phyloP scores from a whole-genome alignment of 805 yeast species.

The Candida patagonica region DNA sequence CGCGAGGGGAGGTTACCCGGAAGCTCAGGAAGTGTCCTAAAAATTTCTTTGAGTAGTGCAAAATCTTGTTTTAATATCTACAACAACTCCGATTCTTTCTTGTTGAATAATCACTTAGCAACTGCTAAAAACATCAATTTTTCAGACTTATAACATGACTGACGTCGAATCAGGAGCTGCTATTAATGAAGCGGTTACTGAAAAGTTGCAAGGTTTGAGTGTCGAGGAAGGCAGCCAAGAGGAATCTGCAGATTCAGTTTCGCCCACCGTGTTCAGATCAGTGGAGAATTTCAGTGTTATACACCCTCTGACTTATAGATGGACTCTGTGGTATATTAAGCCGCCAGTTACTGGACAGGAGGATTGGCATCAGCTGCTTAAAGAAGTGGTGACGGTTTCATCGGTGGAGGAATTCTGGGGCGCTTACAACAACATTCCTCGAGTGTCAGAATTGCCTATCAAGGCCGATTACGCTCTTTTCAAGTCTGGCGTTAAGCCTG shows the following conservation, averaged over 20 bases:
- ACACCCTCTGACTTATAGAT: constrained; percentile 82
- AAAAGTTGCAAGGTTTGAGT: constrained; percentile 12
- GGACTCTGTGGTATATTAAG: constrained; percentile 98
- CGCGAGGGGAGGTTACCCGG: too few relatives aligned
- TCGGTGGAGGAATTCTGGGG: constrained; percentile 99
- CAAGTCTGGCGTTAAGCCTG: constrained; percentile 90
- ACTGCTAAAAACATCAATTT: too few relatives aligned
- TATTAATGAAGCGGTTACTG: constrained; percentile 20
- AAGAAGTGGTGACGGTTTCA: constrained; percentile 83
- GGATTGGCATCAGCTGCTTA: constrained; percentile 86
- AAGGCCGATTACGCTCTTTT: constrained; percentile 93
- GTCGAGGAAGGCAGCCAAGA: constrained; percentile 3
- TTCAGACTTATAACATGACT: too few relatives aligned
- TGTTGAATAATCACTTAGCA: too few relatives aligned
- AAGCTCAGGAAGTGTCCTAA: too few relatives aligned
- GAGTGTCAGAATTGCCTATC: constrained; percentile 80
- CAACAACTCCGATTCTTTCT: too few relatives aligned
- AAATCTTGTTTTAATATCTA: too few relatives aligned
- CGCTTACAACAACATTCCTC: constrained; percentile 85
- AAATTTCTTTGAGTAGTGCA: too few relatives aligned
- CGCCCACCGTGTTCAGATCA: constrained; percentile 17
- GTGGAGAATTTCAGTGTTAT: constrained; percentile 47
- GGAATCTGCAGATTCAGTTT: constrained; percentile 2
- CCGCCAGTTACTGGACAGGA: constrained; percentile 69
- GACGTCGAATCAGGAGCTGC: constrained; percentile 25